Percentiles rank a stretch among this genome's conserved stretches.
Evolutionary conservation across 441 rosid genomes (phyloP).

Genomic region (Bruguiera hainesii): DNA sequence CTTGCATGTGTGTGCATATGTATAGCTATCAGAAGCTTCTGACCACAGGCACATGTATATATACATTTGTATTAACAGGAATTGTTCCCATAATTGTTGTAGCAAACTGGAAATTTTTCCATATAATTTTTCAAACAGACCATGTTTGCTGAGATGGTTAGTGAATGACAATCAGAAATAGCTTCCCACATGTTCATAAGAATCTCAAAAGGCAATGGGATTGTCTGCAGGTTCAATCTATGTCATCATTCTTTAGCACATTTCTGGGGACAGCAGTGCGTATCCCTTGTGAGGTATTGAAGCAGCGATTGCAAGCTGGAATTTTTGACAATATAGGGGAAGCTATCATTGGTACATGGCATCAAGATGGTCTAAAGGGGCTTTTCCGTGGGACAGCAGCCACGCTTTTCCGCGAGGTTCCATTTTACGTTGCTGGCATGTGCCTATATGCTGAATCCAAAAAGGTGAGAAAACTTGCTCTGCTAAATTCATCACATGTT

Average conservation of each 20-base stretch:
- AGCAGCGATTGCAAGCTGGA: constrained; percentile 96
- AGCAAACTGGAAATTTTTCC: background rate
- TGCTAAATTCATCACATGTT: background rate
- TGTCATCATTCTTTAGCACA: constrained; percentile 92
- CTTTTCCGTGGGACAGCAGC: constrained; percentile 98
- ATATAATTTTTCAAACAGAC: background rate
- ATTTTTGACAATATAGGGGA: constrained; percentile 84
- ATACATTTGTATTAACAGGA: no score
- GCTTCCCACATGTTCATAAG: constrained; percentile 1
- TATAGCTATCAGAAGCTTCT: no score
- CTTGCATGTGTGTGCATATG: no score
- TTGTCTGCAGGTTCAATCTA: constrained; percentile 73
- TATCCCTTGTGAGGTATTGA: constrained; percentile 95
- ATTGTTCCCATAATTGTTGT: no score
- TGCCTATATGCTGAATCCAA: constrained; percentile 89
- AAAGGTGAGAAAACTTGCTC: constrained; percentile 47
- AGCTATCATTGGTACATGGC: constrained; percentile 91
- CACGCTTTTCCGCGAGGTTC: constrained; percentile 95
- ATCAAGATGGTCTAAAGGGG: constrained; percentile 85
- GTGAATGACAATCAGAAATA: background rate
- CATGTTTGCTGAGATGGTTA: background rate
- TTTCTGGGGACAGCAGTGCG: constrained; percentile 90
- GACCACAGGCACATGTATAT: no score
- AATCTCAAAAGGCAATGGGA: constrained; percentile 6
- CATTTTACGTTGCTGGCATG: constrained; percentile 95